Evolutionary conservation across 768 basidiomycete species (phyloP).

Genomic region (Bullera alba): DNA sequence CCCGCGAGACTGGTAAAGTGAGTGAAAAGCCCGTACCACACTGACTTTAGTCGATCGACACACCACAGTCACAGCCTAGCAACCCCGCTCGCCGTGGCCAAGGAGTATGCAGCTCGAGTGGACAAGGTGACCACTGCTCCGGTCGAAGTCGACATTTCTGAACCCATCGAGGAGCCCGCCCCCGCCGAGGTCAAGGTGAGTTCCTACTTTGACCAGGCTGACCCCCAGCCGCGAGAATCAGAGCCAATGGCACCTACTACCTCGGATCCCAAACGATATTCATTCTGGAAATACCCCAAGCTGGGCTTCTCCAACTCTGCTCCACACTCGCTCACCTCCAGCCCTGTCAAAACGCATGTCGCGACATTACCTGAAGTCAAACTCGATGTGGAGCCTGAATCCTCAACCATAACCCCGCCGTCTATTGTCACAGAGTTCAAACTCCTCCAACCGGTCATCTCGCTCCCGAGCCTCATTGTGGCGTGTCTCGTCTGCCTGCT

Average conservation of each 20-base stretch:
- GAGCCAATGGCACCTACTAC: conserved; percentile 3
- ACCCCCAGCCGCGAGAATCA: not conserved
- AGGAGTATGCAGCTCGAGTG: conserved; percentile 12
- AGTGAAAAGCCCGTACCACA: conserved; percentile 1
- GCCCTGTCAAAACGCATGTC: conserved; percentile 7
- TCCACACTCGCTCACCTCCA: conserved; percentile 4
- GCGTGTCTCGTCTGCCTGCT: conserved; percentile 81
- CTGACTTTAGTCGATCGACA: conserved; percentile 3
- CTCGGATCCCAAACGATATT: not conserved
- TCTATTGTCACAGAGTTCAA: not conserved
- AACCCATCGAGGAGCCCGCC: too few species aligned
- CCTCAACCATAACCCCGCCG: not conserved
- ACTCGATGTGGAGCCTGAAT: not conserved
- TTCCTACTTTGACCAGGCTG: not conserved
- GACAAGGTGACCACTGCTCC: too few species aligned
- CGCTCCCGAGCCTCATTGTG: conserved; percentile 59
- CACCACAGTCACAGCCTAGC: conserved; percentile 11
- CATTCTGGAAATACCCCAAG: conserved; percentile 22
- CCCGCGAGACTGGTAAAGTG: conserved; percentile 21
- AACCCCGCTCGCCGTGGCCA: conserved; percentile 26
- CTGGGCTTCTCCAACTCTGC: conserved; percentile 11
- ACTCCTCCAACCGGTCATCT: conserved; percentile 4
- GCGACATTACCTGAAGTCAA: not conserved
- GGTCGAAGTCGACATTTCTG: too few species aligned
- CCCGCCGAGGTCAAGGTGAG: conserved; percentile 7